Evolutionary conservation across 176 grass and related monocot species (phyloP).

Genomic region (Microstegium vimineum): DNA sequence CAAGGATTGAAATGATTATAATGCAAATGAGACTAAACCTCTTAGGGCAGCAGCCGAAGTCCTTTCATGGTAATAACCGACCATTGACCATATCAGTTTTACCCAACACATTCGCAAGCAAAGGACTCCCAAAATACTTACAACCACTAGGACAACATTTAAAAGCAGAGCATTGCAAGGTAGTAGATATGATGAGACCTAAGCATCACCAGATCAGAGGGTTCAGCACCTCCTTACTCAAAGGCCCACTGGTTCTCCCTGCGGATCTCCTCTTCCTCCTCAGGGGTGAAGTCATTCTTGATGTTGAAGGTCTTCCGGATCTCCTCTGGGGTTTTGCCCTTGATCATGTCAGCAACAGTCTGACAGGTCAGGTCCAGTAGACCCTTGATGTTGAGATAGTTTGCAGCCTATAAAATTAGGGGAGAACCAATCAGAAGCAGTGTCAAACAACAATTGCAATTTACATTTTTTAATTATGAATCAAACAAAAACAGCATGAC

Average conservation of each 20-base stretch:
- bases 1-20: background rate
- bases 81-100: slow-evolving; percentile 6
- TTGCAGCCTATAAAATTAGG: slow-evolving; percentile 18
- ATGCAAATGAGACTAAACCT: background rate
- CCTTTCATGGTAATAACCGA: background rate
- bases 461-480: background rate
- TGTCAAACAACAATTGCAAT: background rate
- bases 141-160: background rate
- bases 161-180: slow-evolving; percentile 11
- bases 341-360: slow-evolving; percentile 46
- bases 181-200: background rate
- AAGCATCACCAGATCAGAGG: background rate
- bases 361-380: slow-evolving; percentile 40
- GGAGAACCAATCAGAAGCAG: background rate
- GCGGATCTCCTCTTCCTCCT: slow-evolving; percentile 49
- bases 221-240: background rate
- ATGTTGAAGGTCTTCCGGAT: slow-evolving; percentile 49
- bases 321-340: slow-evolving; percentile 43
- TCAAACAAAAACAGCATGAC: background rate
- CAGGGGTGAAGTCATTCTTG: slow-evolving; percentile 39
- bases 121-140: slow-evolving; percentile 35
- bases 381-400: slow-evolving; percentile 47
- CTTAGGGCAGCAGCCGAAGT: background rate
- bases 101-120: background rate
- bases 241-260: slow-evolving; percentile 49